phyloP scores from a whole-genome alignment of 1,139 yeast species.

The Candida smagusa region DNA sequence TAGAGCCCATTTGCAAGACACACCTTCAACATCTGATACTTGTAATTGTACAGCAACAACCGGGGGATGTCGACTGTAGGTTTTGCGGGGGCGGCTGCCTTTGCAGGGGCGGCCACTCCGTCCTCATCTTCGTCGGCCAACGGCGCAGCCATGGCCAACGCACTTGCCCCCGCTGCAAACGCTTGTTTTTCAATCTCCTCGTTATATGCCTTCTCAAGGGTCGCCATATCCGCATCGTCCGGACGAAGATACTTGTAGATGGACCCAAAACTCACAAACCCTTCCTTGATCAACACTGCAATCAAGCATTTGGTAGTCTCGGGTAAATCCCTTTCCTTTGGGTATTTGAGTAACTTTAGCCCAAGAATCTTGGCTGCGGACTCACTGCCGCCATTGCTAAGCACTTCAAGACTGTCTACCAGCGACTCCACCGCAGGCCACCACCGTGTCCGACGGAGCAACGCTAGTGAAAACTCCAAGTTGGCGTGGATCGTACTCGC shows the following conservation, averaged over 20 bases:
- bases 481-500: conserved; percentile 43
- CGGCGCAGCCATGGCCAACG: conserved; percentile 87
- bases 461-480: conserved; percentile 42
- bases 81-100: conserved; percentile 15
- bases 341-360: conserved; percentile 44
- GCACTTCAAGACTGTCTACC: conserved; percentile 22
- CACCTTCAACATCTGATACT: conserved; percentile 45
- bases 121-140: conserved; percentile 56
- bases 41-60: conserved; percentile 19
- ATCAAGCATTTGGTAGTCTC: conserved; percentile 46
- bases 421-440: conserved; percentile 54
- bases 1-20: conserved; percentile 63
- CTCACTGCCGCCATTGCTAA: conserved; percentile 47
- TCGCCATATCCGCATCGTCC: conserved; percentile 34
- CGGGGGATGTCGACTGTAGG: conserved; percentile 1
- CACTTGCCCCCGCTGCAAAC: conserved; percentile 66
- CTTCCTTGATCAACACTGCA: conserved; percentile 63
- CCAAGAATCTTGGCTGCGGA: conserved; percentile 61
- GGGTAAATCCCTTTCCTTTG: conserved; percentile 31
- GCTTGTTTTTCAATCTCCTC: conserved; percentile 59
- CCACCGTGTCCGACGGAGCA: conserved; percentile 56
- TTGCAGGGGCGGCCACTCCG: not conserved
- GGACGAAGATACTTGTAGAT: conserved; percentile 59
- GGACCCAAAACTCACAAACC: conserved; percentile 63
- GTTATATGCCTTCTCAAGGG: conserved; percentile 45